Base-by-base conservation (phyloP, 106 monocot species). In the Hemerocallis citrina region DNA sequence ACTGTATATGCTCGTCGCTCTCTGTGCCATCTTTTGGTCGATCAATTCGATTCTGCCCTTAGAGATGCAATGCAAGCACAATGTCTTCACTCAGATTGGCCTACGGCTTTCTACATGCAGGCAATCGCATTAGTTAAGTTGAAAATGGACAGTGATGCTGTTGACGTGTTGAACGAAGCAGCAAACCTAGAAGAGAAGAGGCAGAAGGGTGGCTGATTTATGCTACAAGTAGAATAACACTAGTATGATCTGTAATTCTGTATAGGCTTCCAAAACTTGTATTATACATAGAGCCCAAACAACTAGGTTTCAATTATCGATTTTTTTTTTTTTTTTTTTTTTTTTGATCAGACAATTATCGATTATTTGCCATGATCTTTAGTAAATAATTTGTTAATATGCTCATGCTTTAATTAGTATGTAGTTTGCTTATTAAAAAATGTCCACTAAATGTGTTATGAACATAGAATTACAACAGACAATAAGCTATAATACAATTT, bases 21-120 rank as follows among this genome's bases (percentile, higher is more conserved):
- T 41, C 70, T 70, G 7, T 70, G 70, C 61, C 41, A 70, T 52
- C 70, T 70, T 3, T 39, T 70, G 61, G 50, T 61, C 9, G 70
- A 70, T 48, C 47, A 70, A 62, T 38, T 61, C 4, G 70, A 70
- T 27, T 59, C 52, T 13, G 70, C 70, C 1, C 70, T 70, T 52
- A 49, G 70, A 19, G 70, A 70, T 70, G 70, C 70, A 1, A 70
- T 70, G 70, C 70, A 70, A 70, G 70, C 70, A 15, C 70, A 70
- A 52, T 70, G 70, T 22, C 43, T 70, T 15, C 25, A 61, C 32
- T 49, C 70, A 11, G 70, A 70, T 9, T 70, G 70, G 70, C 70
- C 70, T 3, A 70, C 61, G 3, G 70, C 70, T 39, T 70, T 70
- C 61, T 70, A 70, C 47, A 70, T 70, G 70, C 70, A 70, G 44